A percentile compares a stretch with the other conserved stretches of the same genome.
These are phyloP conservation scores for Pinus tabuliformis DNA, from an alignment of 75 land plant genomes.

Conservation along the genomic window DNA sequence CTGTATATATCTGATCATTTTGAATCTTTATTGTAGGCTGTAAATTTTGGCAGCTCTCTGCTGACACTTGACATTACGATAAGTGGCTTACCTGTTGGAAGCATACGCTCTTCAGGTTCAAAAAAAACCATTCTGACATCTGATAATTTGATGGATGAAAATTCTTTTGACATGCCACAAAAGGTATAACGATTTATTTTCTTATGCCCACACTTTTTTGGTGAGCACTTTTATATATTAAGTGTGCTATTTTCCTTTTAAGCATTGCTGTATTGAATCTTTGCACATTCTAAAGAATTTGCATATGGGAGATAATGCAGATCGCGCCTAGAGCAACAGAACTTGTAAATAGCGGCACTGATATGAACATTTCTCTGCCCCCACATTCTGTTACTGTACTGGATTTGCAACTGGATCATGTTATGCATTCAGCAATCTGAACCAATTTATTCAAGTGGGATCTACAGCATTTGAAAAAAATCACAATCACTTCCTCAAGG, in stretches of 20 bases:
- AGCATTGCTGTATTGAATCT: background rate
- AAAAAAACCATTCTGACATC: slow-evolving; percentile 24
- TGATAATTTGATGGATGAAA: slow-evolving; percentile 47
- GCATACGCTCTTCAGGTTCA: slow-evolving; percentile 15
- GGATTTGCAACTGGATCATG: background rate
- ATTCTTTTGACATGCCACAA: slow-evolving; percentile 38
- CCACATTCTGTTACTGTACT: slow-evolving; percentile 3
- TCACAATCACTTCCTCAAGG: background rate
- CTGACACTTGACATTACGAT: slow-evolving; percentile 28
- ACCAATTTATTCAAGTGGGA: background rate
- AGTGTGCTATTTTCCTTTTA: background rate
- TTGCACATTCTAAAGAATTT: background rate
- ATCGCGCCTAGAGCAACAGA: background rate
- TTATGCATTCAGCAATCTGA: slow-evolving; percentile 9
- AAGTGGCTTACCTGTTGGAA: slow-evolving; percentile 22
- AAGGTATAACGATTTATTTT: slow-evolving; percentile 27
- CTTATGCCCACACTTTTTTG: background rate
- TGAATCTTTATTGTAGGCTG: slow-evolving; percentile 28
- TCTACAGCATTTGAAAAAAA: background rate
- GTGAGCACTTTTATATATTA: background rate
- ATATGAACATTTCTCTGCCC: background rate
- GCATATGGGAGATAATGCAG: slow-evolving; percentile 7
- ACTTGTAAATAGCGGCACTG: background rate
- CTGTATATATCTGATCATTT: background rate
- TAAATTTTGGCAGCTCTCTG: slow-evolving; percentile 26